Evolutionary conservation across 352 stramenopile genomes (phyloP).

Genomic region (Elongisporangium anandrum): DNA sequence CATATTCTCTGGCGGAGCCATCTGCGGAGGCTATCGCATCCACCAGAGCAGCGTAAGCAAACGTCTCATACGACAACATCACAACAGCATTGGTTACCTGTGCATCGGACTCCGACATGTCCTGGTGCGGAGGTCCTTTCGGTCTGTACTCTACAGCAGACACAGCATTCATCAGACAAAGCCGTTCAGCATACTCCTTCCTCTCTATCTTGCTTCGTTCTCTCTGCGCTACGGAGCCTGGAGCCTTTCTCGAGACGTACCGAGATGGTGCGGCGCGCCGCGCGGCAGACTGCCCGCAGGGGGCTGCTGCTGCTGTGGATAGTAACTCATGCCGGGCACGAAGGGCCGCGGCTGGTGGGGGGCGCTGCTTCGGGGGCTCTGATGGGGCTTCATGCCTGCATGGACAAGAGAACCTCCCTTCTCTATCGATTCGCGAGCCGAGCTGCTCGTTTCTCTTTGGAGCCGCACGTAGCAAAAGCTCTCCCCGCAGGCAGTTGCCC

Average conservation of each 20-base stretch:
- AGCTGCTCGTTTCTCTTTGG: constrained; percentile 12
- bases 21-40: not conserved
- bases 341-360: not conserved
- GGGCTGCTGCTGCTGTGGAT: constrained; percentile 11
- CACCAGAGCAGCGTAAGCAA: not conserved
- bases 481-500: not conserved
- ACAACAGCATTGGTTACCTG: not conserved
- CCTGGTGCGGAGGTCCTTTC: constrained; percentile 26
- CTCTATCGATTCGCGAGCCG: not conserved
- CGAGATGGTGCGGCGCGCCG: constrained; percentile 34
- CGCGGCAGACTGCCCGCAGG: constrained; percentile 24
- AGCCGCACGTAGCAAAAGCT: constrained; percentile 7
- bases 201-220: not conserved
- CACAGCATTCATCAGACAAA: not conserved
- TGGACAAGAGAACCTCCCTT: constrained; percentile 14
- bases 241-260: constrained; percentile 9
- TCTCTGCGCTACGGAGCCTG: not conserved
- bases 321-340: not conserved
- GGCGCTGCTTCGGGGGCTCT: constrained; percentile 21
- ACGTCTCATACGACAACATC: not conserved
- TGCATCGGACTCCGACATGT: constrained; percentile 12
- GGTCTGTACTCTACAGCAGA: constrained; percentile 31
- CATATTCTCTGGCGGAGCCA: constrained; percentile 25
- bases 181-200: not conserved
- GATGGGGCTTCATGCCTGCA: constrained; percentile 55